Evolutionary conservation across 2,329 filamentous ascomycete genomes (phyloP), one percentile per base, ranked within the genome.

Genomic region (Trichoderma semiorbis): DNA sequence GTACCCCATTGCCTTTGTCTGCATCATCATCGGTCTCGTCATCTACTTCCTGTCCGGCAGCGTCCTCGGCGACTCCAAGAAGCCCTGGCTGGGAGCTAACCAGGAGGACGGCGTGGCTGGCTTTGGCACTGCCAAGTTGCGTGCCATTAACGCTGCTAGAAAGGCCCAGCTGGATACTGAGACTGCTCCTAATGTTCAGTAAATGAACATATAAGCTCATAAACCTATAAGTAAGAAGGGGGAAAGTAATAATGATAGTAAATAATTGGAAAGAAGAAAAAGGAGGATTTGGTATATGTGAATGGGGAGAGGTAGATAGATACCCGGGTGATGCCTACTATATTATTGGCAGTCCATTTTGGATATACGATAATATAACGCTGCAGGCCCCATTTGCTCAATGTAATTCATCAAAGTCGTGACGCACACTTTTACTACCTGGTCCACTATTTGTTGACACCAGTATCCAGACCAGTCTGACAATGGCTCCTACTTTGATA

Each of bases 1-100:
- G 83, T 99, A 99, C 83, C 95, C 96, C 6, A 93, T 98, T 79
- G 95, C 96, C 14, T 99, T 99, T 81, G 93, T 97, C 11, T 86
- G 95, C 75, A 98, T 99, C 80, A 90, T 99, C 75, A 69, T 95
- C 32, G 95, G 96, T 1, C 88, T 97, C 76, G 85, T 95, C 63
- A 86, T 94, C 60, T 99, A 99, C 83, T 98, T 97, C 81, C 83
- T 97, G 43, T 91, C 92, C 1, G 93, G 94, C 71, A 92, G 90
- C 79, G 88, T 93, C 71, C 83, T 98, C 65, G 95, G 94, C 36
- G 96, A 98, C 82, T 91, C 92, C 68, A 90, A 91, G 85, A 99
- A 99, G 88, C 96, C 96, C 21, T 99, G 96, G 96, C 84, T 99
- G 67, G 95, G 95, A 2, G 87, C 90, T 72, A 91, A 94, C 80